These are phyloP conservation scores for Pelargonium citronellum DNA, from an alignment of 441 rosid species.

Conservation along the genomic window DNA sequence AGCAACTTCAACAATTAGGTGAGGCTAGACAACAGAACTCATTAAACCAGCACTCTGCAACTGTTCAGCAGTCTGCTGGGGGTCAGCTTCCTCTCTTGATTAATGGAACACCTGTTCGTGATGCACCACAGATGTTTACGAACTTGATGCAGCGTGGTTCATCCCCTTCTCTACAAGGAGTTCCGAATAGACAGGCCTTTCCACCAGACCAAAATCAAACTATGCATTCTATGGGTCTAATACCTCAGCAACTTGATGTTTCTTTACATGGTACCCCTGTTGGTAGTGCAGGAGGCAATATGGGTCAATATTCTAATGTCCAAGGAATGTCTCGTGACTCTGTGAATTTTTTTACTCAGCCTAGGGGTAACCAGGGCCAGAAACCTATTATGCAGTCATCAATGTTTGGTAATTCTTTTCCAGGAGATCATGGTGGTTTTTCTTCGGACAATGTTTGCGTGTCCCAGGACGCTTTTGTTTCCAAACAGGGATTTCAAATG, in stretches of 20 bases:
- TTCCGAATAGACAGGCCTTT: conserved; percentile 21
- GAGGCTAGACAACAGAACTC: conserved; percentile 42
- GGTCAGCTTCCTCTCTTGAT: conserved; percentile 32
- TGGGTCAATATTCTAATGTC: conserved; percentile 32
- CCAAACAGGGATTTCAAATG: conserved; percentile 34
- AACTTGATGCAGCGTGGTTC: conserved; percentile 37
- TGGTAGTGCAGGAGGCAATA: conserved; percentile 34
- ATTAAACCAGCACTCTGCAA: conserved; percentile 32
- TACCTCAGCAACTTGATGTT: conserved; percentile 28
- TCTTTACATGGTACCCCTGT: conserved; percentile 42
- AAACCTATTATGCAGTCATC: conserved; percentile 32
- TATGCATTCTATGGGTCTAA: conserved; percentile 29
- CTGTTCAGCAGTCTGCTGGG: conserved; percentile 28
- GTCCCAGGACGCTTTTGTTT: conserved; percentile 28
- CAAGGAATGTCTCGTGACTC: conserved; percentile 36
- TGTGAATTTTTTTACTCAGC: conserved; percentile 26
- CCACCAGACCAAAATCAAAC: conserved; percentile 32
- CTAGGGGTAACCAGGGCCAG: conserved; percentile 28
- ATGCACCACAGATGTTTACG: conserved; percentile 38
- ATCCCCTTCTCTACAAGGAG: conserved; percentile 36
- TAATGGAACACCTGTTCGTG: conserved; percentile 45
- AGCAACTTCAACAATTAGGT: conserved; percentile 36
- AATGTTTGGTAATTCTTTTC: conserved; percentile 24
- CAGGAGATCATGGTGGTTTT: conserved; percentile 28
- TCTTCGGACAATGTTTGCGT: conserved; percentile 32